These are phyloP conservation scores for Spinacia oleracea DNA, from an alignment of 179 eudicot genomes.

Conservation along the genomic window DNA sequence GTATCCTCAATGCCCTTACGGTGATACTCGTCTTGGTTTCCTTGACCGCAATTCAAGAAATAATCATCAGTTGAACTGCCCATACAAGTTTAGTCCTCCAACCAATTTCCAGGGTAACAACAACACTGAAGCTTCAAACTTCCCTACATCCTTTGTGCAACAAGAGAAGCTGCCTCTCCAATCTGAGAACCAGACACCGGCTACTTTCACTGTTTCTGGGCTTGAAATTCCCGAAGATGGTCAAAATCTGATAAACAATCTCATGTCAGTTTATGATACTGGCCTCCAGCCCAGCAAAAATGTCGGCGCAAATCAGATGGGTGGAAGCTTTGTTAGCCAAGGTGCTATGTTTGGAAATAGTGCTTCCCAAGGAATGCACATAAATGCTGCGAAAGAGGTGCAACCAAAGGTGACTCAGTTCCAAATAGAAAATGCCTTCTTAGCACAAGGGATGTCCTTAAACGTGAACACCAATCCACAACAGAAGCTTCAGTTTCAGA, in stretches of 20 bases:
- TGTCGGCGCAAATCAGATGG: conserved; percentile 12
- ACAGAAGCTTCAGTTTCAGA: conserved; percentile 26
- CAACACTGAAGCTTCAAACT: conserved; percentile 21
- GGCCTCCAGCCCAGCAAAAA: conserved; percentile 24
- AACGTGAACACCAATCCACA: conserved; percentile 19
- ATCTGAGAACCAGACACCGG: conserved; percentile 28
- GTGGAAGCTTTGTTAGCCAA: conserved; percentile 20
- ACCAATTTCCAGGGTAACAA: conserved; percentile 20
- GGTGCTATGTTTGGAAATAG: conserved; percentile 28
- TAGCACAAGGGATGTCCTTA: conserved; percentile 25
- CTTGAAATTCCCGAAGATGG: conserved; percentile 41
- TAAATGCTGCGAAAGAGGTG: conserved; percentile 6
- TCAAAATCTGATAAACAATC: conserved; percentile 36
- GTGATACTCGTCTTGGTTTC: conserved; percentile 36
- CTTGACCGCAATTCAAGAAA: conserved; percentile 36
- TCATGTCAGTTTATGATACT: conserved; percentile 34
- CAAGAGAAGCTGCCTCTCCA: conserved; percentile 28
- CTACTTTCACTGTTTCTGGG: conserved; percentile 26
- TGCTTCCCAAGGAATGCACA: conserved; percentile 21
- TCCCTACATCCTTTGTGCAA: conserved; percentile 25
- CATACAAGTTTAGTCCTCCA: conserved; percentile 21
- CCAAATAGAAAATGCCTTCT: conserved; percentile 27
- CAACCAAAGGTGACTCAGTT: conserved; percentile 23
- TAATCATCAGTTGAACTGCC: conserved; percentile 42
- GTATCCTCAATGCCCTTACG: conserved; percentile 35